Evolutionary conservation across 345 rosid species (phyloP).

Genomic region (Euphorbia lathyris): DNA sequence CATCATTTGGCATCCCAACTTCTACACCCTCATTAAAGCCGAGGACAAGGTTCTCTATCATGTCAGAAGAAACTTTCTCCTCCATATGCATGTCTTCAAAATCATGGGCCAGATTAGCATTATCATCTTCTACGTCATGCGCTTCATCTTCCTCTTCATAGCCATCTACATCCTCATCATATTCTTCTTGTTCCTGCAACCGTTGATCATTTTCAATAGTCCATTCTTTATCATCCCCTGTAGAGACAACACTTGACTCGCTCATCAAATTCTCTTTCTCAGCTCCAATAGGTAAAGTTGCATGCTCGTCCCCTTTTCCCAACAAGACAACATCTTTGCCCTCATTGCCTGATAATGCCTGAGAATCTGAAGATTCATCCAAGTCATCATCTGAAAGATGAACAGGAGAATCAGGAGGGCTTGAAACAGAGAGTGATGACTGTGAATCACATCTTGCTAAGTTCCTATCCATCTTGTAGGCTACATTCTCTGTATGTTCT

Average conservation of each 20-base stretch:
- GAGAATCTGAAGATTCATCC: constrained; percentile 86
- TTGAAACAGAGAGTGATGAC: constrained; percentile 88
- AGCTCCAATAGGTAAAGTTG: constrained; percentile 35
- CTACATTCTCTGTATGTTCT: constrained; percentile 35
- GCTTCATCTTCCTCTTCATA: constrained; percentile 80
- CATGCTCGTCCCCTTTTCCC: constrained; percentile 37
- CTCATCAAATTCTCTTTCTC: constrained; percentile 45
- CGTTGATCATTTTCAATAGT: constrained; percentile 52
- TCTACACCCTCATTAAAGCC: constrained; percentile 91
- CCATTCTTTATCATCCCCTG: constrained; percentile 91
- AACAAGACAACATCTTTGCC: constrained; percentile 38
- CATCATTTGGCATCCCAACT: constrained; percentile 77
- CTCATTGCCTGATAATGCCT: constrained; percentile 44
- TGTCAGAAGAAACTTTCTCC: constrained; percentile 48
- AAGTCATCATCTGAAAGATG: constrained; percentile 92
- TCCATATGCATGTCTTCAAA: constrained; percentile 58
- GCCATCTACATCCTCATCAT: constrained; percentile 89
- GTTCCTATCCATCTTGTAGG: constrained; percentile 40
- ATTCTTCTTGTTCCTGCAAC: constrained; percentile 89
- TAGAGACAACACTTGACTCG: constrained; percentile 51
- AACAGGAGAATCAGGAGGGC: constrained; percentile 89
- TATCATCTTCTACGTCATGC: constrained; percentile 68
- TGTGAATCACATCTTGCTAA: constrained; percentile 77
- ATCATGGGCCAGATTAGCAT: constrained; percentile 48
- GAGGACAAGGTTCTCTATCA: constrained; percentile 58